Base-by-base conservation (phyloP, 2,329 filamentous ascomycete genomes). In the Fusarium floridanum region DNA sequence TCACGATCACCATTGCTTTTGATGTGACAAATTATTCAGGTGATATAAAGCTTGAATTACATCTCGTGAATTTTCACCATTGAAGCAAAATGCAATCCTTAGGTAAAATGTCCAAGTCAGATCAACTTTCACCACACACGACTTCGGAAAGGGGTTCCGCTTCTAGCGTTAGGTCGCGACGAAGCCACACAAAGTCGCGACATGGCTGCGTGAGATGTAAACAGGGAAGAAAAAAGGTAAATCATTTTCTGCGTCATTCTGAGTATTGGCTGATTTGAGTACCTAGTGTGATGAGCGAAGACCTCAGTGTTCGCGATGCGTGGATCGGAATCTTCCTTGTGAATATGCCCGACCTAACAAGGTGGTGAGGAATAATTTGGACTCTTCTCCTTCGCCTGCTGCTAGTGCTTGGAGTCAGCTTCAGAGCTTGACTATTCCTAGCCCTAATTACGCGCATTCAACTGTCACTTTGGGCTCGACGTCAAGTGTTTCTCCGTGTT, bases 171-270 rank as follows among this genome's bases (percentile, higher is more conserved):
- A 63, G 68, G 55, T 73, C 73, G 4, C 53, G 76, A 67, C 67
- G 74, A 66, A 43, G 76, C 1, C 76, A 78, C 16, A 77, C 68
- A 9, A 78, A 78, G n/a, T 78, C 76, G 2, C 68, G 76, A 17
- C 66, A 76, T 20, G 76, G 76, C 20, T 78, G 76, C n/a, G 2
- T 73, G 3, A 56, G 76, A 8, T 78, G 76, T 16, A 78, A 78
- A 10, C 68, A 78, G 14, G 62, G 75, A 10, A 67, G 76, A 43
- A 78, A 77, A 8, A 77, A 77, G 68, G 75, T 77, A 6, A 0
- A 2, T 3, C 4, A 1, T 17, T 5, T 17, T 10, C 2, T 4
- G 8, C 24, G 1, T 2, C 3, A 10, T 1, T 5, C 36, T 11
- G 7, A 6, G 3, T 0, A 2, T 12, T 12, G 0, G 34, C 64